Evolutionary conservation across 257 asterid species (phyloP).

Genomic region (Nicotiana undulata): DNA sequence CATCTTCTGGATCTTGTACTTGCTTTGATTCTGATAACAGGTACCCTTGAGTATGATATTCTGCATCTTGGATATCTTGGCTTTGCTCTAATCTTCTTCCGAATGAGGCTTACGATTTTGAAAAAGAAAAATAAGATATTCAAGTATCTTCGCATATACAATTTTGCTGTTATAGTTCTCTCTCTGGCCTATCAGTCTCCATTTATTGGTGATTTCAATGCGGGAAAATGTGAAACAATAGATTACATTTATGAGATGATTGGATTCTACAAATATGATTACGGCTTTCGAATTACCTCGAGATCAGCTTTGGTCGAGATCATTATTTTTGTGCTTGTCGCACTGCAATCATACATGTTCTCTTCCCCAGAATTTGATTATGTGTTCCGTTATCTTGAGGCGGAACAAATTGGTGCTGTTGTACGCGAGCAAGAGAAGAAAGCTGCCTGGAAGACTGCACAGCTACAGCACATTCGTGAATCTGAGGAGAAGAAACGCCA

Average conservation of each 20-base stretch:
- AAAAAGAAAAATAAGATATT: conserved; percentile 91
- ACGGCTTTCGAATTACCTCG: conserved; percentile 94
- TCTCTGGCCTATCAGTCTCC: conserved; percentile 98
- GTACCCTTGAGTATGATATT: conserved; percentile 92
- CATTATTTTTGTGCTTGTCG: conserved; percentile 78
- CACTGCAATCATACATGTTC: conserved; percentile 95
- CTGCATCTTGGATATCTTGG: conserved; percentile 95
- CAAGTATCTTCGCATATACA: conserved; percentile 76
- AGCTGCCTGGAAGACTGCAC: conserved; percentile 93
- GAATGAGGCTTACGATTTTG: conserved; percentile 83
- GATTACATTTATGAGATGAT: conserved; percentile 92
- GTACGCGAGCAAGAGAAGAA: conserved; percentile 95
- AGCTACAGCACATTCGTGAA: conserved; percentile 83
- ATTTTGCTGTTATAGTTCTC: conserved; percentile 85
- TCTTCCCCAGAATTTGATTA: conserved; percentile 93
- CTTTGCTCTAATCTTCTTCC: conserved; percentile 91
- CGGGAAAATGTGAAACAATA: conserved; percentile 75
- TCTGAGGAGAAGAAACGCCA: conserved; percentile 84
- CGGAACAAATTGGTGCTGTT: conserved; percentile 98
- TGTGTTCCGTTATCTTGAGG: conserved; percentile 98
- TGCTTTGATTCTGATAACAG: conserved; percentile 77
- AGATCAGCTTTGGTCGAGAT: conserved; percentile 98
- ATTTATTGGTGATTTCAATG: conserved; percentile 63
- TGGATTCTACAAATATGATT: conserved; percentile 93
- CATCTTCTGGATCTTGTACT: conserved; percentile 98